Evolutionary conservation across 2,329 filamentous ascomycete species (phyloP), one percentile per base, ranked within the genome.

Genomic region (Fusarium phyllophilum): DNA sequence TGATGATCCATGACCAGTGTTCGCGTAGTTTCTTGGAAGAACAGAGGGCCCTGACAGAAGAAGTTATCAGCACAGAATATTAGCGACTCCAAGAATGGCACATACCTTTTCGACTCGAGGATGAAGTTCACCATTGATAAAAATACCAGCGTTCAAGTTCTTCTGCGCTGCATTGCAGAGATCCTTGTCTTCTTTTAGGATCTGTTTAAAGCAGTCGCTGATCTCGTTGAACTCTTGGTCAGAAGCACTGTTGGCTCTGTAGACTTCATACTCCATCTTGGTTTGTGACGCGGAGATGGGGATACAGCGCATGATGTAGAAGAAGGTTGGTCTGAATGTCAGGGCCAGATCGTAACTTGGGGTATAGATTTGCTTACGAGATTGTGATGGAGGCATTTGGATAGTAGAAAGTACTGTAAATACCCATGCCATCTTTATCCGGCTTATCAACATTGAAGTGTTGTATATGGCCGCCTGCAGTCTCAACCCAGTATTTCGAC

Each of bases 401-500:
- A 5, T 59, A 70, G 3, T 65, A 58, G 12, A 65, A 69, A 22
- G 51, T 69, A 20, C 59, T 59, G 15, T 52, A 56, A 2, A 70
- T 62, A 1, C 33, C 29, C 59, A 70, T 60, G 1, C 58, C 55
- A 1, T 44, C 45, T n/a, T 24, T 20, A 0, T 65, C 57, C 0
- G 52, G 29, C 0, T 85, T 78, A 51, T 85, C 75, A 73, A 83
- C 84, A 70, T 82, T 84, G 20, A 71, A 70, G 70, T 89, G 88
- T 56, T 86, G 82, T 51, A 89, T 87, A 63, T 86, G 83, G 1
- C 81, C 83, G 8, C 80, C 83, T 61, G 84, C 83, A 22, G 85
- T 84, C 63, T 87, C 82, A 39, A 88, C 86, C 36, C 82, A 80
- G 79, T 90, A 90, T 11, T 85, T 85, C 10, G 59, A 45, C 42